Evolutionary conservation across 2,329 filamentous ascomycete species (phyloP), one percentile per base, ranked within the genome.

Genomic region (Colletotrichum ledebouriae): DNA sequence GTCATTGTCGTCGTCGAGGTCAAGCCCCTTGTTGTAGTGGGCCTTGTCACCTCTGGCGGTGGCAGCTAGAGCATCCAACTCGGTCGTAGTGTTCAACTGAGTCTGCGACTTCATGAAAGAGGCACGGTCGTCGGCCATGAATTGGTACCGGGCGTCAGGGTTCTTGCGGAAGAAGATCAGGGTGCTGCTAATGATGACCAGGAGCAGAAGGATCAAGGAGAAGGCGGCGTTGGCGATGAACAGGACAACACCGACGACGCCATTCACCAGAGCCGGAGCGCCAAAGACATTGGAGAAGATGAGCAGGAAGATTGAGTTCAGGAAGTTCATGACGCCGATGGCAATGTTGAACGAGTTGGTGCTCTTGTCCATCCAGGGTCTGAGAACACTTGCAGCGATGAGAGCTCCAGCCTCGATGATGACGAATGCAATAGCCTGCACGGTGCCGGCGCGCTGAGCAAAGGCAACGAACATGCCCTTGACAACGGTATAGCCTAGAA

Each of bases 321-420:
- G 79, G 79, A 98, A 97, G 84, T 97, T 98, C 80, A 97, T 86
- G 52, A 89, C 91, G 71, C 90, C 92, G 75, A 98, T 98, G 69
- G 94, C 88, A 75, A 98, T 97, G 82, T 98, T 98, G 86, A 97
- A 97, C 55, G 91, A 90, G 80, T 98, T 98, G 70, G 94, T 97
- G 83, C 94, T 95, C 89, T 97, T 97, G 85, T 98, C 95, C 95
- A 98, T 98, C 92, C 94, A 98, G 17, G 95, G 95, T 69, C 93
- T 90, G 73, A 98, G 83, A 61, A 97, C 90, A 69, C 90, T 92
- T 63, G 94, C 90, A 22, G 82, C 89, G 73, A 97, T 91, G 64
- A 98, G 85, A 73, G 92, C 90, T 59, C 81, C 88, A 2, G 91
- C 91, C 80, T 98, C 95, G 64, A 98, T 89, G 68, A 98, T 84